phyloP scores from a whole-genome alignment of 2,329 filamentous ascomycete species.

The Phialophora expanda region DNA sequence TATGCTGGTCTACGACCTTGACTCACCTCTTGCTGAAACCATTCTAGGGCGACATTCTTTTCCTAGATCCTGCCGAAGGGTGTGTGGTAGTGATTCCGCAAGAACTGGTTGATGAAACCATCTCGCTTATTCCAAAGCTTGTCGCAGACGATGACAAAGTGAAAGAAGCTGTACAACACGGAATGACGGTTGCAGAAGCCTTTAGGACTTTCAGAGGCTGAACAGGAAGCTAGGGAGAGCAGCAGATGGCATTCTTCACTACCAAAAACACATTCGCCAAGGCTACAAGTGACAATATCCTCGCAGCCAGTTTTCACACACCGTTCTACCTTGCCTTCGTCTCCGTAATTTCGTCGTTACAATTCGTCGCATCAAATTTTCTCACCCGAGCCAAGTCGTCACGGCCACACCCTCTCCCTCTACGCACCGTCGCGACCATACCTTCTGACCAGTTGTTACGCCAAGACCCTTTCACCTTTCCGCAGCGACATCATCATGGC shows the following conservation, averaged over 20 bases:
- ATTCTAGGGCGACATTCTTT: conserved; percentile 67
- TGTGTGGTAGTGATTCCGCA: conserved; percentile 68
- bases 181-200: conserved; percentile 68
- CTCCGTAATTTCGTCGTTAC: not conserved
- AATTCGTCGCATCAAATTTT: not conserved
- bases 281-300: not conserved
- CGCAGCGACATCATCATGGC: not conserved
- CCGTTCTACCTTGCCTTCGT: not conserved
- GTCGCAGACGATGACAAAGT: conserved; percentile 63
- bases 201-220: conserved; percentile 57
- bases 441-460: not conserved
- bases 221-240: conserved; percentile 2
- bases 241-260: not conserved
- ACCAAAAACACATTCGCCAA: conserved; percentile 3
- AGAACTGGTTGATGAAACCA: conserved; percentile 63
- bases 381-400: not conserved
- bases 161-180: conserved; percentile 67
- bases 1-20: not conserved
- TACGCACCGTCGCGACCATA: not conserved
- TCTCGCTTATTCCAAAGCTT: conserved; percentile 64
- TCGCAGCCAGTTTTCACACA: not conserved
- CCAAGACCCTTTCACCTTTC: not conserved
- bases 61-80: conserved; percentile 72
- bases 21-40: conserved; percentile 3
- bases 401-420: not conserved